Evolutionary conservation across 2,329 filamentous ascomycete species (phyloP).

Genomic region (Penicillium corylophilum): DNA sequence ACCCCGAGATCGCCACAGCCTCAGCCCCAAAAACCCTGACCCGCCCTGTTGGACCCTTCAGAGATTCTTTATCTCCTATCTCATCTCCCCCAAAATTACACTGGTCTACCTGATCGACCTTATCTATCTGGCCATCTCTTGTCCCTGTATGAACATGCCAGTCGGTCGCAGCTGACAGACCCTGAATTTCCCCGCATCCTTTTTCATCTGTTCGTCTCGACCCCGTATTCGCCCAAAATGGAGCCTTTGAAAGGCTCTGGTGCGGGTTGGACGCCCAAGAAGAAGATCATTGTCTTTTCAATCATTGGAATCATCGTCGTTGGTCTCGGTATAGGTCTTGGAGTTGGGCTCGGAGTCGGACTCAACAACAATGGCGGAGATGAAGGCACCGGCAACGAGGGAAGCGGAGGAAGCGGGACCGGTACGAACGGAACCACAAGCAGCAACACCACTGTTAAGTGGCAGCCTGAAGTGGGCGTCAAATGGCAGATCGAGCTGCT

Average conservation of each 20-base stretch:
- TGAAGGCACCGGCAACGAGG: slow-evolving; percentile 22
- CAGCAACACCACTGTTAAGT: slow-evolving; percentile 37
- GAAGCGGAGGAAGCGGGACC: slow-evolving; percentile 26
- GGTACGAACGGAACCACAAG: slow-evolving; percentile 20
- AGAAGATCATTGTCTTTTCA: slow-evolving; percentile 32
- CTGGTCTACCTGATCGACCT: not conserved
- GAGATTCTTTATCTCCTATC: slow-evolving; percentile 13
- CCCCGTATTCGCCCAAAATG: not conserved
- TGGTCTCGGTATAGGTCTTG: slow-evolving; percentile 55
- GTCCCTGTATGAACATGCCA: not conserved
- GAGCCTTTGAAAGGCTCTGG: slow-evolving; percentile 24
- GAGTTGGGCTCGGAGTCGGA: slow-evolving; percentile 59
- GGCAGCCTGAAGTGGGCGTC: slow-evolving; percentile 54
- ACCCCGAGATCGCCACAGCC: slow-evolving; percentile 8
- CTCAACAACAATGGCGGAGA: slow-evolving; percentile 38
- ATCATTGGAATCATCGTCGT: slow-evolving; percentile 36
- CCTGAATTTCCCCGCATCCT: not conserved
- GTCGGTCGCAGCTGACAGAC: not conserved
- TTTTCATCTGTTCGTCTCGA: not conserved
- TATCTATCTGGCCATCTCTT: not conserved
- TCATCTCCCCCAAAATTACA: slow-evolving; percentile 1
- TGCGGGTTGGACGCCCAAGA: slow-evolving; percentile 33
- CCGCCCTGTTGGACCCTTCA: slow-evolving; percentile 6
- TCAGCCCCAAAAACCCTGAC: slow-evolving; percentile 7
- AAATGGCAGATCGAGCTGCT: slow-evolving; percentile 64